Evolutionary conservation across 176 grass and related monocot species (phyloP), one percentile per base, ranked within the genome.

Genomic region (Elaeis guineensis): DNA sequence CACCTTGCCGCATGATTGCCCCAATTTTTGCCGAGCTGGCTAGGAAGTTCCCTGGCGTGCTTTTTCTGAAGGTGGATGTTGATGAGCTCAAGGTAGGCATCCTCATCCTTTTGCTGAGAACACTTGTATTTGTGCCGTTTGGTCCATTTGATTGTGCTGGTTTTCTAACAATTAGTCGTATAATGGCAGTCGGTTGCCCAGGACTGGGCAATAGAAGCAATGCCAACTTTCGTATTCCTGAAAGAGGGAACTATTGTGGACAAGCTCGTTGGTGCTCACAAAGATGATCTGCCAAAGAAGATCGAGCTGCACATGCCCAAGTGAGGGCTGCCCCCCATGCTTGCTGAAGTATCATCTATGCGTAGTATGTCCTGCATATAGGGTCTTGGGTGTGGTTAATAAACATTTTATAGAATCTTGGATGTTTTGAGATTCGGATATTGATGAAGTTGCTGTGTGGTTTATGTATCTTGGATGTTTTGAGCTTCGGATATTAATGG

Each of bases 151-250:
- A 3, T 61, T 2, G 35, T 8, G 59, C 4, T n/a, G 28, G 2
- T 61, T 72, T 25, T 1, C 54, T 71, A 61, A 86, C 49, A 9
- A 24, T 15, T 52, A 57, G 3, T 23, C 16, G 55, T 49, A 58
- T 3, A n/a, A 17, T 29, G 67, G 58, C 72, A 89, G 85, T 25
- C 71, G 58, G 70, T 89, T 80, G 71, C 85, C 0, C 58, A 83
- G 58, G 75, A 89, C 63, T 89, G 78, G 67, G 57, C 49, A 20
- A 71, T 89, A 0, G 72, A 80, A 63, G 80, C 80, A 55, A 80
- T 89, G 85, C 85, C 85, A 17, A 89, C 85, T 2, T 89, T 89
- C 77, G 44, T 89, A 25, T 89, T 84, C 65, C 66, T 89, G 58
- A 89, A 69, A 76, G 85, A 67, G 18, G 85, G 85, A 14, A 72